phyloP scores from a whole-genome alignment of 441 rosid genomes.

The Hura crepitans region DNA sequence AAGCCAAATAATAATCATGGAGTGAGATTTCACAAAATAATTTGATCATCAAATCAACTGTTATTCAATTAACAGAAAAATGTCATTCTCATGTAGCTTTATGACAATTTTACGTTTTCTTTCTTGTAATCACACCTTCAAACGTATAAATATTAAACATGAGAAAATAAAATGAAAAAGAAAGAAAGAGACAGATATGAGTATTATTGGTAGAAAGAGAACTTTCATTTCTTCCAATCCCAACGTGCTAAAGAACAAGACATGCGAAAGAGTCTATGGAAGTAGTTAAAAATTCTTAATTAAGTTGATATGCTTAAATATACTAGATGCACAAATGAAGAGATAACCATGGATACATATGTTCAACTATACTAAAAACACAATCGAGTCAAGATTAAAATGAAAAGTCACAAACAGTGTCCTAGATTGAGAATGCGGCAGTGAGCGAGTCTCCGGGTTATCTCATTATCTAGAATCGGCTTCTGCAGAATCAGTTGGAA shows the following conservation, averaged over 20 bases:
- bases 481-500: background rate
- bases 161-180: background rate
- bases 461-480: background rate
- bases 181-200: background rate
- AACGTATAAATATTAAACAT: background rate
- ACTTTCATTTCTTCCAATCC: background rate
- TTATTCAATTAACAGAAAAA: background rate
- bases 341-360: background rate
- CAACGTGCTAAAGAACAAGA: background rate
- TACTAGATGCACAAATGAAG: conserved; percentile 7
- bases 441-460: background rate
- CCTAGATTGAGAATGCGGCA: background rate
- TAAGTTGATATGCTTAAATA: background rate
- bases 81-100: background rate
- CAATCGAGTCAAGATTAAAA: background rate
- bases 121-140: background rate
- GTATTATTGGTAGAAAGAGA: background rate
- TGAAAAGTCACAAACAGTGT: background rate
- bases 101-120: background rate
- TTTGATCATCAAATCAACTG: background rate
- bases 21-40: conserved; percentile 8
- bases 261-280: background rate
- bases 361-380: too few relatives aligned
- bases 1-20: conserved; percentile 24
- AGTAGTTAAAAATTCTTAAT: background rate